These are phyloP conservation scores for Cinnamomum micranthum DNA, from an alignment of 164 flowering plant species.

Conservation along the genomic window DNA sequence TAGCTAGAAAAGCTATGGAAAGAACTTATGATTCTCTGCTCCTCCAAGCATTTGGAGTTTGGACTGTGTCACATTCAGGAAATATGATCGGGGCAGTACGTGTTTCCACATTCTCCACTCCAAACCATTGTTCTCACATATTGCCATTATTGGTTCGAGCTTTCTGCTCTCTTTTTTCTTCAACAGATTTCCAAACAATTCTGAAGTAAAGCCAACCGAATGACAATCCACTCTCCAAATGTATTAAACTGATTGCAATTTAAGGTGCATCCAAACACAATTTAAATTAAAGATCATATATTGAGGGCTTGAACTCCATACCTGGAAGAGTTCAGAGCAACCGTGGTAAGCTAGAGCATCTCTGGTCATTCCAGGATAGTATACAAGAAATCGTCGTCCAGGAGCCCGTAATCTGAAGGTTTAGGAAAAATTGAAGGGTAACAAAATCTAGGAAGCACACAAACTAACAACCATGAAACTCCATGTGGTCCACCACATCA, in stretches of 20 bases:
- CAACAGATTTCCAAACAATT: too few relatives aligned
- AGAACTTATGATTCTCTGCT: too few relatives aligned
- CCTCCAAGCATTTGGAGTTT: too few relatives aligned
- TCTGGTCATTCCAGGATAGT: conserved; percentile 88
- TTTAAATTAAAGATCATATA: conserved; percentile 1
- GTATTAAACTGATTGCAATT: not conserved
- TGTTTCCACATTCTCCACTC: too few relatives aligned
- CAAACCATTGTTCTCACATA: too few relatives aligned
- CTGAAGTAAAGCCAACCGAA: too few relatives aligned
- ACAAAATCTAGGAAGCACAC: not conserved
- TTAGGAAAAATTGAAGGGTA: not conserved
- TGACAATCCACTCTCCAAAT: not conserved
- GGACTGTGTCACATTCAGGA: too few relatives aligned
- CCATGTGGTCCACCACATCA: not conserved
- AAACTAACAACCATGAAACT: not conserved
- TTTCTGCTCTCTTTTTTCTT: too few relatives aligned
- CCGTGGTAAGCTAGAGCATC: conserved; percentile 91
- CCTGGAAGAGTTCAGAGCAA: conserved; percentile 97
- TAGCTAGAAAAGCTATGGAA: too few relatives aligned
- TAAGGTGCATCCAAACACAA: not conserved
- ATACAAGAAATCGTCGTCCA: conserved; percentile 77
- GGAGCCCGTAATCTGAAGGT: conserved; percentile 56
- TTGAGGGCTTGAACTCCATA: conserved; percentile 13
- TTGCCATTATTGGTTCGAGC: too few relatives aligned
- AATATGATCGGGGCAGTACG: too few relatives aligned